Evolutionary conservation across 1,284 basidiomycete genomes (phyloP).

Genomic region (Fomitopsis pinicola): DNA sequence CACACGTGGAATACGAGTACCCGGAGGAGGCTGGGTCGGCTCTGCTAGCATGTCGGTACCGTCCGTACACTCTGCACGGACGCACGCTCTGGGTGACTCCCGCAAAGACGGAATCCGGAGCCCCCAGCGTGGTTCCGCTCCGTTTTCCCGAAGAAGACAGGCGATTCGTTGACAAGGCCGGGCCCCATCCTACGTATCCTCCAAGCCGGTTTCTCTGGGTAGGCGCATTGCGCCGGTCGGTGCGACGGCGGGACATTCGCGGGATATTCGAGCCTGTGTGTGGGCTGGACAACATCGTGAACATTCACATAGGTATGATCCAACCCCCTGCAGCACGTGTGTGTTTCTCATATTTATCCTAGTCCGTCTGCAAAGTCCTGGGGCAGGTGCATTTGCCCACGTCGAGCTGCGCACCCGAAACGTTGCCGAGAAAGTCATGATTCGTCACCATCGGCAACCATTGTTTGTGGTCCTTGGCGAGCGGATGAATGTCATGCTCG

Average conservation of each 20-base stretch:
- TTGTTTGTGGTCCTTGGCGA: background rate
- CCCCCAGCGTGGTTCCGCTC: background rate
- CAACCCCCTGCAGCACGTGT: background rate
- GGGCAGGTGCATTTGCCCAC: slow-evolving; percentile 3
- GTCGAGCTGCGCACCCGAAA: slow-evolving; percentile 1
- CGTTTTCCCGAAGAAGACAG: background rate
- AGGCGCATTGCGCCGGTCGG: slow-evolving; percentile 2
- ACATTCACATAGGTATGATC: slow-evolving; percentile 1
- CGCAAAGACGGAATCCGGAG: background rate
- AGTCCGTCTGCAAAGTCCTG: background rate
- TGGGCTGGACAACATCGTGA: background rate
- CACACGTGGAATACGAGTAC: slow-evolving; percentile 7
- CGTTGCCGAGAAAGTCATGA: background rate
- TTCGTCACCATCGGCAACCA: background rate
- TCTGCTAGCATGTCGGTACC: background rate
- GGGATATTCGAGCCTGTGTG: background rate
- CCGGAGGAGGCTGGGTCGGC: slow-evolving; percentile 1
- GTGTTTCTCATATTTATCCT: background rate
- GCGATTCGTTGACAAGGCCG: background rate
- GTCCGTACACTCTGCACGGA: background rate
- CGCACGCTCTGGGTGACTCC: background rate
- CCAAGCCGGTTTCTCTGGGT: slow-evolving; percentile 5
- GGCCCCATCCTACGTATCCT: background rate
- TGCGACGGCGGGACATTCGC: slow-evolving; percentile 2
- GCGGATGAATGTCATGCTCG: background rate